phyloP scores from a whole-genome alignment of 2,329 filamentous ascomycete species.

The Arachnomyces sp. region DNA sequence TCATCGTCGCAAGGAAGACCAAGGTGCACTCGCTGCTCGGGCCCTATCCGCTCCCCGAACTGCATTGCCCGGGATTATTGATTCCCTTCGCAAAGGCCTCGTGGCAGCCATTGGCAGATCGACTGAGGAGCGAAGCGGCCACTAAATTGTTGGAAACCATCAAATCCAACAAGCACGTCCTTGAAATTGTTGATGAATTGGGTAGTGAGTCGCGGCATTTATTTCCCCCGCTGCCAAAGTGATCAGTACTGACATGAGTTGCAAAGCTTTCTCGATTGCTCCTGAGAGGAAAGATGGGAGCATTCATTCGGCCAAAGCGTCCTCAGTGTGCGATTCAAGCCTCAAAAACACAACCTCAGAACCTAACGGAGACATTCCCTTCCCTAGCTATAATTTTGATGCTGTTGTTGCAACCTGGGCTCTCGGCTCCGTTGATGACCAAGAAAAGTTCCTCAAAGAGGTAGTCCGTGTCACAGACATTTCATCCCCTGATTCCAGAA shows the following conservation, averaged over 20 bases:
- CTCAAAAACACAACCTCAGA: neutral
- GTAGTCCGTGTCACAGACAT: conserved; percentile 3
- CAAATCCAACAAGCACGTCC: conserved; percentile 1
- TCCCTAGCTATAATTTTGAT: conserved; percentile 4
- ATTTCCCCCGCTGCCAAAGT: neutral
- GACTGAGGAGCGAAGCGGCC: conserved; percentile 2
- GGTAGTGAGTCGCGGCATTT: neutral
- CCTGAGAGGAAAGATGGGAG: too few species aligned
- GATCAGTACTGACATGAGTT: too few species aligned
- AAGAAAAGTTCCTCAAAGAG: conserved; percentile 1
- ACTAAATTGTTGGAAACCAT: neutral
- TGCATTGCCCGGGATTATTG: neutral
- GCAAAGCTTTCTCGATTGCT: too few species aligned
- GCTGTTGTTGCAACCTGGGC: conserved; percentile 1
- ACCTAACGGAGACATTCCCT: conserved; percentile 1
- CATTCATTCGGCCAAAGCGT: too few species aligned
- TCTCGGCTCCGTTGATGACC: conserved; percentile 1
- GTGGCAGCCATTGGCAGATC: conserved; percentile 1
- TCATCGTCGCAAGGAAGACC: neutral
- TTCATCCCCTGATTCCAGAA: neutral
- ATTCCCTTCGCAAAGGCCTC: too few species aligned
- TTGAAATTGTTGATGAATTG: conserved; percentile 4
- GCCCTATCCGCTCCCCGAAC: conserved; percentile 2
- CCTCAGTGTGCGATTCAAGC: too few species aligned
- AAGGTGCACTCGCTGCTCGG: neutral